Evolutionary conservation across 2,329 filamentous ascomycete genomes (phyloP).

Genomic region (Epichloe amarillans): DNA sequence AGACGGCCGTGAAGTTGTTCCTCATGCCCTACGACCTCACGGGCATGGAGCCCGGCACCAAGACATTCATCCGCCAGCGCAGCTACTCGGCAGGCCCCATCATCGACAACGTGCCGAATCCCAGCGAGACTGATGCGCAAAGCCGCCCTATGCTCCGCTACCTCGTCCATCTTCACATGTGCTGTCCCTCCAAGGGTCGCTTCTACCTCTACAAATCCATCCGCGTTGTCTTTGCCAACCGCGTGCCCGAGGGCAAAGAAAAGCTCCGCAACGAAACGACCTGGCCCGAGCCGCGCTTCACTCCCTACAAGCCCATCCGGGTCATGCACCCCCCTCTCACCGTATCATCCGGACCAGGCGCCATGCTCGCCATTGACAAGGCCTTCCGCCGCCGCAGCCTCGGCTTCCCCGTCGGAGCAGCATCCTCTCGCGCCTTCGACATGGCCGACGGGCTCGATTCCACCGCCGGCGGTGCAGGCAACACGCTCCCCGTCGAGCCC

Average conservation of each 20-base stretch:
- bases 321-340: constrained; percentile 32
- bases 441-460: constrained; percentile 15
- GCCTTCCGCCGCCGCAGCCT: constrained; percentile 44
- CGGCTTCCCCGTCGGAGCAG: constrained; percentile 28
- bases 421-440: constrained; percentile 21
- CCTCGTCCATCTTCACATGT: constrained; percentile 85
- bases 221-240: constrained; percentile 89
- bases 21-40: constrained; percentile 83
- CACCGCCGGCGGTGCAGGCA: constrained; percentile 13
- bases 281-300: constrained; percentile 75
- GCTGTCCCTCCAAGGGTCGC: constrained; percentile 67
- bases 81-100: constrained; percentile 82
- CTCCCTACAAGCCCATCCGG: constrained; percentile 60
- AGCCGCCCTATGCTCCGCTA: constrained; percentile 71
- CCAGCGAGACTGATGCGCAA: constrained; percentile 11
- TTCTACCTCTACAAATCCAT: constrained; percentile 88
- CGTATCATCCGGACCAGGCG: constrained; percentile 26
- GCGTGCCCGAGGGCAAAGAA: constrained; percentile 91
- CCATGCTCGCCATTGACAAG: constrained; percentile 45
- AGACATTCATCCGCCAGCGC: constrained; percentile 90
- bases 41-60: constrained; percentile 87
- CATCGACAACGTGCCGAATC: constrained; percentile 47
- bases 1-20: constrained; percentile 93
- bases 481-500: constrained; percentile 30
- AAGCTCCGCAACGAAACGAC: constrained; percentile 83